Evolutionary conservation across 805 yeast genomes (phyloP).

Genomic region (Zygoascus flipseniorum): DNA sequence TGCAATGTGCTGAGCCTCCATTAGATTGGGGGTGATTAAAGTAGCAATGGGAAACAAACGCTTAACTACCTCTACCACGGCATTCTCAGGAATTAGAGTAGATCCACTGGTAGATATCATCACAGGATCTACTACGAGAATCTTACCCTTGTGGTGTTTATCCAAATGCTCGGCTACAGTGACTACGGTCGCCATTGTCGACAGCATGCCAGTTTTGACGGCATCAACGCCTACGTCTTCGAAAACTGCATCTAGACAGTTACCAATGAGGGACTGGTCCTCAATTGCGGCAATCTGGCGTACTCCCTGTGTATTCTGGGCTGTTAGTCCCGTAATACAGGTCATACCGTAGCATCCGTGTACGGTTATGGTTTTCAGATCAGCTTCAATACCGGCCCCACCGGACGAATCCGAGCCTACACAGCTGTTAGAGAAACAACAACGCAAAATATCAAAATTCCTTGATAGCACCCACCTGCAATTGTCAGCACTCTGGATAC

Average conservation of each 20-base stretch:
- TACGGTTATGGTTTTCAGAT: slow-evolving; percentile 67
- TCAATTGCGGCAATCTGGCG: slow-evolving; percentile 33
- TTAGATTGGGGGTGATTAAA: slow-evolving; percentile 66
- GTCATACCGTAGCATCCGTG: slow-evolving; percentile 71
- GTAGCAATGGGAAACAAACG: slow-evolving; percentile 44
- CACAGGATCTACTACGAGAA: slow-evolving; percentile 72
- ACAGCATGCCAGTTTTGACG: slow-evolving; percentile 72
- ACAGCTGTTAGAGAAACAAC: not conserved
- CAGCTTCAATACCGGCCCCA: slow-evolving; percentile 91
- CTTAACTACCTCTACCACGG: slow-evolving; percentile 36
- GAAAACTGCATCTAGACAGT: slow-evolving; percentile 45
- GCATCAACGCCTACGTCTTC: slow-evolving; percentile 56
- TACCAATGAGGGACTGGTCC: slow-evolving; percentile 36
- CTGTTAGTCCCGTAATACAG: slow-evolving; percentile 70
- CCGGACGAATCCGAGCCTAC: slow-evolving; percentile 77
- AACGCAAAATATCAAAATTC: not conserved
- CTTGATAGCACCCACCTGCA: slow-evolving; percentile 17
- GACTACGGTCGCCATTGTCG: slow-evolving; percentile 43
- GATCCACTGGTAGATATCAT: slow-evolving; percentile 77
- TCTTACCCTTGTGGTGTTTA: slow-evolving; percentile 23
- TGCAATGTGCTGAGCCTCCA: slow-evolving; percentile 47
- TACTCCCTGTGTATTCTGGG: slow-evolving; percentile 56
- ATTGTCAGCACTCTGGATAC: slow-evolving; percentile 19
- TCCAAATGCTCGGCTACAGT: slow-evolving; percentile 35
- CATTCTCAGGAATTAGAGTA: slow-evolving; percentile 40